Conservation (phyloP, 2,329 filamentous ascomycete genomes). For the Remersonia thermophila region DNA sequence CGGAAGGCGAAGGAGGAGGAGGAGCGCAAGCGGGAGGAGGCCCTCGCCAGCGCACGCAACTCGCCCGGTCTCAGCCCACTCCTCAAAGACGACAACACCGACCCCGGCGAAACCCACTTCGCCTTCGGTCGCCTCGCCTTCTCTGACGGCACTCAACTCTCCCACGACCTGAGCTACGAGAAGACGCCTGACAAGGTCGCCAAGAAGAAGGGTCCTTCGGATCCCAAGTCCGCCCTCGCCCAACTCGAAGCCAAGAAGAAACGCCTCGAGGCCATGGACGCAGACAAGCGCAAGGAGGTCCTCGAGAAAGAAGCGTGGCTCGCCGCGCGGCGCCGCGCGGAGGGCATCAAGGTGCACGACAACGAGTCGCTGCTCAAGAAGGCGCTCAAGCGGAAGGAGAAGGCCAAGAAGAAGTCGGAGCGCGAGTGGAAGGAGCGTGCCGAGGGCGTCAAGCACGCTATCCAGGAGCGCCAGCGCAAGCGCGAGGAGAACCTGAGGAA, state of each 20-base stretch:
- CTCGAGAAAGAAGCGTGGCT: constrained; percentile 93
- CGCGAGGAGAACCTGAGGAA: constrained; percentile 66
- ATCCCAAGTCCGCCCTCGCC: constrained; percentile 74
- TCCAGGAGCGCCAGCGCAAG: constrained; percentile 71
- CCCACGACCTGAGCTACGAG: constrained; percentile 56
- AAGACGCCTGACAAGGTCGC: constrained; percentile 24
- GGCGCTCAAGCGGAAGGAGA: constrained; percentile 85
- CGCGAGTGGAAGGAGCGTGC: constrained; percentile 71
- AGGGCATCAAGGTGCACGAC: constrained; percentile 81
- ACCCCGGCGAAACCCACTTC: constrained; percentile 50
- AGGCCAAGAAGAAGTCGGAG: constrained; percentile 80
- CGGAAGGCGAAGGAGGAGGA: constrained; percentile 69
- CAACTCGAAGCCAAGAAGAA: constrained; percentile 78
- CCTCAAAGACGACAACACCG: constrained; percentile 34
- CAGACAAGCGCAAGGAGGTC: constrained; percentile 71
- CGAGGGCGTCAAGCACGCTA: constrained; percentile 60
- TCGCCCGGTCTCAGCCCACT: constrained; percentile 47
- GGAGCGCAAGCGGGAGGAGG: constrained; percentile 51
- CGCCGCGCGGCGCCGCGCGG: constrained; percentile 74
- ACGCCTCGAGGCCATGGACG: constrained; percentile 62
- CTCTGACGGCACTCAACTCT: constrained; percentile 68
- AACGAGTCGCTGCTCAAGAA: constrained; percentile 84
- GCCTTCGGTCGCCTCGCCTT: constrained; percentile 89
- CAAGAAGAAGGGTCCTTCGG: constrained; percentile 71
- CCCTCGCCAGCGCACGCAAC: constrained; percentile 45